phyloP scores from a whole-genome alignment of 2,329 filamentous ascomycete species.

The Neobulgaria alba region DNA sequence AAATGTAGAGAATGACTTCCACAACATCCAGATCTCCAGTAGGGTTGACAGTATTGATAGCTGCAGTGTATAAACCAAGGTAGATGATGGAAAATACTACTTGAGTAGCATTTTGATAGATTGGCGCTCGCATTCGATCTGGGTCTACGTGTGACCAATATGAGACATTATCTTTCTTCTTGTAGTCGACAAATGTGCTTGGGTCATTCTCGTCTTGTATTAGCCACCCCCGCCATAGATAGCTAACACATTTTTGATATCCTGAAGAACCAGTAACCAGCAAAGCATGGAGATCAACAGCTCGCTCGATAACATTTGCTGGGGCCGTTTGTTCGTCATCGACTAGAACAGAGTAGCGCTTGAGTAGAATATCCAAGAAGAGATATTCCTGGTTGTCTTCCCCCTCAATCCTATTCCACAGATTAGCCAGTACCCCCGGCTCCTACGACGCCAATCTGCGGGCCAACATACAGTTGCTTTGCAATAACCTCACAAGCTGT shows the following conservation, averaged over 20 bases:
- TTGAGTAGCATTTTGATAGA: constrained; percentile 88
- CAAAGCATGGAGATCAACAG: constrained; percentile 86
- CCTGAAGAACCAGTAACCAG: constrained; percentile 83
- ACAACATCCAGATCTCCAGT: constrained; percentile 75
- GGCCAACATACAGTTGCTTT: constrained; percentile 52
- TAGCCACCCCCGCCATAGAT: constrained; percentile 93
- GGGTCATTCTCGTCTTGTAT: constrained; percentile 93
- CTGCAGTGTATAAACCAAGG: constrained; percentile 75
- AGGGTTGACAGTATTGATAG: constrained; percentile 90
- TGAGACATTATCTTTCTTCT: constrained; percentile 65
- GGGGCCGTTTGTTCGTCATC: constrained; percentile 64
- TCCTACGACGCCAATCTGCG: neutral
- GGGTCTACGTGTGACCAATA: constrained; percentile 84
- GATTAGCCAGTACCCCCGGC: neutral
- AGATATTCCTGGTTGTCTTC: constrained; percentile 76
- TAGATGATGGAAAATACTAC: constrained; percentile 78
- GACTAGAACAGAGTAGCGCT: constrained; percentile 75
- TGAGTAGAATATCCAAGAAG: constrained; percentile 72
- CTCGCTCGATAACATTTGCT: constrained; percentile 84
- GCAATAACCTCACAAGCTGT: constrained; percentile 85
- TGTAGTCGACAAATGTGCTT: constrained; percentile 81
- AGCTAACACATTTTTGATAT: constrained; percentile 84
- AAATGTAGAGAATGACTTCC: constrained; percentile 78
- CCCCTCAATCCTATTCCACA: constrained; percentile 58
- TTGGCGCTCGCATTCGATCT: constrained; percentile 84